Base-by-base conservation (phyloP, 805 yeast genomes). In the Wickerhamomyces kurtzmanii region DNA sequence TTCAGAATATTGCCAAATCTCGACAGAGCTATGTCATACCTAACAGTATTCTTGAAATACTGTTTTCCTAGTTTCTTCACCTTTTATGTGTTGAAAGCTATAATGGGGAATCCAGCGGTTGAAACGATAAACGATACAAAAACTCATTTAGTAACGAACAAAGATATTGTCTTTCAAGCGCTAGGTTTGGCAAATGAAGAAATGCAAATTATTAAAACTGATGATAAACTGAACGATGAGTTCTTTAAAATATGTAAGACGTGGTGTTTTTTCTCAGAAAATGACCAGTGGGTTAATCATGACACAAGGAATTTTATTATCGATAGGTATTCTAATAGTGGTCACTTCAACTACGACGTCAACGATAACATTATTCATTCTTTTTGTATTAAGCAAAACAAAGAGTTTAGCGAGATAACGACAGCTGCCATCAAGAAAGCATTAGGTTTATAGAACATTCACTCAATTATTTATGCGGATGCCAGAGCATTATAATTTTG, bases 211-310 rank as follows among this genome's bases (percentile, higher is more conserved):
- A 75, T 79, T 17, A 56, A 57, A 22, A 51, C 59, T n/a, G 71
- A 69, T 24, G 61, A 61, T 39, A 59, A 47, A 7, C 57, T 71
- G 33, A 76, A 80, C 52, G 64, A 63, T 26, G 53, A 65, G 43
- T 62, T 65, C 31, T 62, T 67, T 17, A 36, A 49, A 8, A 39
- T 52, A 10, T 45, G 48, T 24, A 31, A 36, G 9, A 51, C 69
- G n/a, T 75, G 81, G 81, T 45, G 60, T 4, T 66, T 68, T 31
- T 75, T 73, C 38, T 76, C 79, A 5, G 50, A 48, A n/a, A 43
- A 54, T 17, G 89, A 79, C 44, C 72, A 73, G 42, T 79, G 87
- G 87, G 75, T 79, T 3, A 57, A 59, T 31, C 59, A 65, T 26
- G 50, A 43, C 17, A 68, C 83, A 2, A 59, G 80, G 24, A 57